Conservation (phyloP, 352 stramenopile species). For the Phytophthora ohioensis region DNA sequence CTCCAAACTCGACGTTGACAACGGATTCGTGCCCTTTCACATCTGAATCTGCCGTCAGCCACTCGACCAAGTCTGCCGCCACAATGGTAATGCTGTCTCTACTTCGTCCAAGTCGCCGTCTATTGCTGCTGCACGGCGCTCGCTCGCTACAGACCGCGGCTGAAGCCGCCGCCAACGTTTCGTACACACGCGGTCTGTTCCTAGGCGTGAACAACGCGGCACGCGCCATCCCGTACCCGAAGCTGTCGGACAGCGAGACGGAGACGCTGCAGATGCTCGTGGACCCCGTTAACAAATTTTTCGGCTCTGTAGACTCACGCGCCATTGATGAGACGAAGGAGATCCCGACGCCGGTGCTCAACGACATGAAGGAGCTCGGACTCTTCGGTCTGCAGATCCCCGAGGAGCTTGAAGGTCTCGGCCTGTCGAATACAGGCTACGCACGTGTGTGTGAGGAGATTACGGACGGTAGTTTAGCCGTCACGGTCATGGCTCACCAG, state of each 20-base stretch:
- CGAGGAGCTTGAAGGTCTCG: slow-evolving; percentile 79
- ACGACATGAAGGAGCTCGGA: slow-evolving; percentile 85
- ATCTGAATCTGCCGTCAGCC: slow-evolving; percentile 9
- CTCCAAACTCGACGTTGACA: slow-evolving; percentile 10
- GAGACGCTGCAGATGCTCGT: slow-evolving; percentile 90
- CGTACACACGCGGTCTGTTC: slow-evolving; percentile 86
- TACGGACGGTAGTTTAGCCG: slow-evolving; percentile 77
- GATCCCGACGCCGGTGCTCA: slow-evolving; percentile 75
- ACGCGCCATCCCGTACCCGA: slow-evolving; percentile 84
- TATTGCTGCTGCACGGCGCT: slow-evolving; percentile 29
- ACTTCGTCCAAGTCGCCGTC: slow-evolving; percentile 40
- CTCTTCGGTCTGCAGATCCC: slow-evolving; percentile 90
- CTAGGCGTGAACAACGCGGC: slow-evolving; percentile 84
- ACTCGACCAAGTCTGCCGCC: not conserved
- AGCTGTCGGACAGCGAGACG: slow-evolving; percentile 70
- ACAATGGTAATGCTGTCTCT: slow-evolving; percentile 51
- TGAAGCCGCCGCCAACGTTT: slow-evolving; percentile 70
- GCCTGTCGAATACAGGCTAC: slow-evolving; percentile 87
- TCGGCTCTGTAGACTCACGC: slow-evolving; percentile 69
- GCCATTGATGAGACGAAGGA: slow-evolving; percentile 86
- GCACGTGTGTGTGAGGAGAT: slow-evolving; percentile 88
- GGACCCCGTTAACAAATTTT: slow-evolving; percentile 85
- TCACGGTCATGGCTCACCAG: slow-evolving; percentile 90
- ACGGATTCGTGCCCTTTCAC: slow-evolving; percentile 27
- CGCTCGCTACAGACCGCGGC: slow-evolving; percentile 74